These are phyloP conservation scores for Diddensiella santjacobensis DNA, from an alignment of 805 yeast species.

Conservation along the genomic window DNA sequence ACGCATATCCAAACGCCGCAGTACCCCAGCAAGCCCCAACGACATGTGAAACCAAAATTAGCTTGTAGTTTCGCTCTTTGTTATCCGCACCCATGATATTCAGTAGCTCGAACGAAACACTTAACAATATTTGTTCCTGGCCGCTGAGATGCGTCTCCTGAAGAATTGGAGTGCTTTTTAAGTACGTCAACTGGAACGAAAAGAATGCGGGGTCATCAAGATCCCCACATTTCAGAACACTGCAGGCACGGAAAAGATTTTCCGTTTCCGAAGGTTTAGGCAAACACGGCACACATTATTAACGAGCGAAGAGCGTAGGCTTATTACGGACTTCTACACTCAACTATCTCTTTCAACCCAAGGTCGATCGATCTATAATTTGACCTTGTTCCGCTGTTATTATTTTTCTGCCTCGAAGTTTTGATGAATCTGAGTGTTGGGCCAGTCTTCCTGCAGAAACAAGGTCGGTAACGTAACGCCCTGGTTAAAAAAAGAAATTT, in stretches of 20 bases:
- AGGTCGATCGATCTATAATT: neutral
- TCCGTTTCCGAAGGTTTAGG: neutral
- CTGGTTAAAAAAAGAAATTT: neutral
- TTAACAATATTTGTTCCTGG: no score
- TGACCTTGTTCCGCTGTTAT: neutral
- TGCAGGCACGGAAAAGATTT: neutral
- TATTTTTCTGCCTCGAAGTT: neutral
- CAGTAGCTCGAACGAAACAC: no score
- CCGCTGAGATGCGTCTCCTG: no score
- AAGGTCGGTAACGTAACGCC: no score
- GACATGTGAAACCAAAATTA: neutral
- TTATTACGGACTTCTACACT: neutral
- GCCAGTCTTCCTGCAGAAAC: neutral
- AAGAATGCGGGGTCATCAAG: neutral
- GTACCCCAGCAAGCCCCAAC: slow-evolving; percentile 11
- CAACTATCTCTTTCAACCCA: neutral
- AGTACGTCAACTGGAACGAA: no score
- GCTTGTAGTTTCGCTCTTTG: neutral
- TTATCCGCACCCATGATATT: no score
- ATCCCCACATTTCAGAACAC: neutral
- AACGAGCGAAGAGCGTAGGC: neutral
- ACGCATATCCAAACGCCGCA: slow-evolving; percentile 10
- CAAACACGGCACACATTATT: neutral
- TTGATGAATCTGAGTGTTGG: neutral
- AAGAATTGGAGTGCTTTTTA: no score